Evolutionary conservation across 495 filamentous ascomycete genomes (phyloP), one percentile per base, ranked within the genome.

Genomic region (Bacidia rubella): DNA sequence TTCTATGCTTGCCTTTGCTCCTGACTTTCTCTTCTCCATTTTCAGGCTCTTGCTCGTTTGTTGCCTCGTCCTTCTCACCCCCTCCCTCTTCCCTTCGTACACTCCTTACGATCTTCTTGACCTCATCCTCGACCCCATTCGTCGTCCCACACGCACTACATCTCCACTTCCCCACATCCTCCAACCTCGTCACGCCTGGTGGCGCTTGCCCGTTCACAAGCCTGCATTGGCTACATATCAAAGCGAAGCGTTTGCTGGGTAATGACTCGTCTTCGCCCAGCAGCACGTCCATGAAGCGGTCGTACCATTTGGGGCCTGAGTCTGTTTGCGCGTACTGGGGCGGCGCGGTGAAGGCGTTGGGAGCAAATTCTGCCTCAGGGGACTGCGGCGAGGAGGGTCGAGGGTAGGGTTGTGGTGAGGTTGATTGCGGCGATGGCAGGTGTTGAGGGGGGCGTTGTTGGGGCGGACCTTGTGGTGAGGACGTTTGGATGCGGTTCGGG

Each of bases 161-260:
- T 49, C 82, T 80, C 92, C 92, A 99, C 57, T 72, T 75, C 10
- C 90, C 92, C 0, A 99, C 64, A 41, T 95, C 90, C 15, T 85
- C 78, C 15, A 89, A 68, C 0, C 71, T 78, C 60, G 79, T 83
- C 2, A 83, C 79, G 1, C 93, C 92, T 0, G 92, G 92, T 11
- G 92, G 90, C 1, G 93, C 92, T 61, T 95, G 90, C 2, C 92
- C 92, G 62, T 99, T 99, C 27, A 99, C 90, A 10, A 96, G 76
- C 23, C 87, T 74, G 62, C 92, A 99, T 20, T 75, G 70, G 20
- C 63, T 56, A 68, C 92, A 99, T 47, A 99, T 92, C 60, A 99
- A 66, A 23, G 82, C 92, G 48, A 94, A 78, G 3, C 92, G 79
- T 67, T 96, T 95, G 66, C 86, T 90, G 0, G 93, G 79, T 23